Evolutionary conservation across 2,329 filamentous ascomycete species (phyloP), one percentile per base, ranked within the genome.

Genomic region (Aspergillus brasiliensis): DNA sequence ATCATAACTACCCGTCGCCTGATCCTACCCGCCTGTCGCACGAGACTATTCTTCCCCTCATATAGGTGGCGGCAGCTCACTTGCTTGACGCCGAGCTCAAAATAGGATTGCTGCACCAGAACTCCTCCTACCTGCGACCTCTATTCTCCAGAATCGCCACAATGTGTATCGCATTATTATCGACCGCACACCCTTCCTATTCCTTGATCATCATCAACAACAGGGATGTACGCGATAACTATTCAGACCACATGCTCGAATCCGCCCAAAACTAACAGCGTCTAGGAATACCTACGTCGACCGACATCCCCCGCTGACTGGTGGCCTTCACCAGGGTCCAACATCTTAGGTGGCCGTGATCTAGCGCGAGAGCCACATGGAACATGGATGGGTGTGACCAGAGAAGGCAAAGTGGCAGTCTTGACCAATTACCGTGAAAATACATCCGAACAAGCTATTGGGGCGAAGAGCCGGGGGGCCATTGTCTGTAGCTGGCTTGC

Each of bases 171-270:
- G 85, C 87, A 51, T 80, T 93, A 48, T 80, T 91, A 60, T 91
- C 90, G 25, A 93, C 90, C 17, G 83, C 88, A 48, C 90, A 93
- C 71, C 90, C 91, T 8, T 81, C 84, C 65, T 93, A 93, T 76
- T 83, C 88, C 25, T 82, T 93, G 61, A 89, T 94, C 67, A 78
- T 91, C 61, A 81, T 92, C 71, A 86, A 92, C 77, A 94, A 94
- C 74, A 85, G 91, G 67, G 91, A 94, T 79, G 90, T 82, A 75
- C 58, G 71, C 60, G 37, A 52, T 15, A 46, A 48, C 31, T 23
- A 27, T 17, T 49, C 31, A 56, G 28, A 19, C n/a, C 10, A 38
- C 23, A 48, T 49, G 8, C 46, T 38, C 31, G 27, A 58, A 51
- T 34, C 38, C 53, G 27, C 21, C 13, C 3, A 19, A 31, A 47